Base-by-base conservation (phyloP, 345 rosid genomes). In the Eutrema heterophyllum region DNA sequence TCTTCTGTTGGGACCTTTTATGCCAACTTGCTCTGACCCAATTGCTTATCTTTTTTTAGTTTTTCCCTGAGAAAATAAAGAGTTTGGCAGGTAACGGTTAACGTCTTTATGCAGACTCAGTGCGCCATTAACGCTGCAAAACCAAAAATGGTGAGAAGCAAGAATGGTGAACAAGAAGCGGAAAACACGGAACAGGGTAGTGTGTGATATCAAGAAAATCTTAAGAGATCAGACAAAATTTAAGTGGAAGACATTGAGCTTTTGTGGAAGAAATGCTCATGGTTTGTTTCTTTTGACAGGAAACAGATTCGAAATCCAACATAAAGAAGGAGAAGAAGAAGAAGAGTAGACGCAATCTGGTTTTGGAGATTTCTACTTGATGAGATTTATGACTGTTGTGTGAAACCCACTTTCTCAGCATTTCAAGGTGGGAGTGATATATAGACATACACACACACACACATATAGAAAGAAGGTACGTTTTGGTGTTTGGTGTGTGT, bases 161-260 rank as follows among this genome's bases (percentile, higher is more conserved):
- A 68, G 57, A 77, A 81, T 71, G 78, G 82, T 33, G 75, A 77
- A 46, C 60, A 55, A 67, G 62, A 70, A 65, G 65, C 70, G 24
- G 73, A 57, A 55, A 55, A 54, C 51, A 29, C 67, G 80, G 74
- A 67, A 41, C 41, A 41, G 73, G 39, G 55, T 8, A 27, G 73
- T 69, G 16, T 74, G 46, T 68, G 61, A 49, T n/a, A 57, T 30
- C 12, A 68, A 27, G 32, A 35, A 12, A 2, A 10, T 12, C 12
- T 74, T 12, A 44, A 52, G 74, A 72, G 9, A 33, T 7, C 14
- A 73, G 74, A n/a, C 68, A 72, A 59, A 78, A 59, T 36, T 77
- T 56, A 74, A 87, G 91, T 88, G 96, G 95, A 81, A 83, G 88
- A 87, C 98, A 86, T 44, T 83, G 72, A 75, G 77, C 44, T 79